A percentile compares a stretch with the other conserved stretches of the same genome.
Conservation (phyloP, 2,329 filamentous ascomycete species). For the Aspergillus fumigatus region DNA sequence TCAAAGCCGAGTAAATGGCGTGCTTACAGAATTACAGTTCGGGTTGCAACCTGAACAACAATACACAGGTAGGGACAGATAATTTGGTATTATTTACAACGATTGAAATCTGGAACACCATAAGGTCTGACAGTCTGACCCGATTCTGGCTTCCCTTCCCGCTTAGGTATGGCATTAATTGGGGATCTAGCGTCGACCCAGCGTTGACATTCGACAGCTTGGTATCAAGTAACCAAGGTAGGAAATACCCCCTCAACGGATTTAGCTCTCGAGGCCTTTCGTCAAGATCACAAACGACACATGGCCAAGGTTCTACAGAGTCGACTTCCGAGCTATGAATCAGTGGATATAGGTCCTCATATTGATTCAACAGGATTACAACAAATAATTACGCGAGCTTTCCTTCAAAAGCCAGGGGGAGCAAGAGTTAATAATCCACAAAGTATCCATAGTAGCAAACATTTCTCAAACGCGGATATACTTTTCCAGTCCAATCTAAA, state of each 20-base stretch:
- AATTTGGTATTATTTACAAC: neutral
- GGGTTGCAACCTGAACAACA: neutral
- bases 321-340: neutral
- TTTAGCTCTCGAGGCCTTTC: neutral
- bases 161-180: neutral
- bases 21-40: neutral
- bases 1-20: neutral
- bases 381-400: neutral
- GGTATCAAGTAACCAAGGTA: neutral
- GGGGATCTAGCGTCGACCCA: no score
- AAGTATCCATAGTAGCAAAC: neutral
- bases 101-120: neutral
- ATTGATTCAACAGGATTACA: neutral
- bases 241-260: neutral
- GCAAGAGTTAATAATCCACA: no score
- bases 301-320: neutral
- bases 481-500: neutral
- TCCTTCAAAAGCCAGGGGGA: no score
- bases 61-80: neutral
- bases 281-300: neutral
- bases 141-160: neutral
- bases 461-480: neutral
- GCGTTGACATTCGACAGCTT: no score
- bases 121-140: neutral
- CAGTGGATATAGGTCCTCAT: neutral